Base-by-base conservation (phyloP, 768 basidiomycete species). In the Mycena galopus region DNA sequence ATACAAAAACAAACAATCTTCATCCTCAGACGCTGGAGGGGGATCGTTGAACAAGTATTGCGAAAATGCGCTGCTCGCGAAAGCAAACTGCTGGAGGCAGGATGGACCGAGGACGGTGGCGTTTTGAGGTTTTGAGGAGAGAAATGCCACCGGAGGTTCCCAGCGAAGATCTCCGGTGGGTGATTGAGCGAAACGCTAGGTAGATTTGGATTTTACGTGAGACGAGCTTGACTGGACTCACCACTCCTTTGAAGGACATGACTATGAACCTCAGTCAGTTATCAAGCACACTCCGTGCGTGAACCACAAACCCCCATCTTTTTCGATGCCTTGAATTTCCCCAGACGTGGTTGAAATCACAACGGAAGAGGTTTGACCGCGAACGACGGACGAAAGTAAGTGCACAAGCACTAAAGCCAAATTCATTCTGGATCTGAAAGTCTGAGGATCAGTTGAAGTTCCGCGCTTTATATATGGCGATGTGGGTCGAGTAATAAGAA, bases 31-130 rank as follows among this genome's bases (percentile, higher is more conserved):
- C 4, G 62, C 62, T 11, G 72, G 66, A 57, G 66, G 72, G 8
- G 72, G 72, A 29, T 69, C 35, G n/a, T 73, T 73, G 63, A 69
- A 73, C 30, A 73, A 11, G 25, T 32, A 64, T 32, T 69, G 56
- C 21, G 37, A 55, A 19, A 70, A 39, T 27, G 39, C 68, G 37
- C 61, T 16, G n/a, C 21, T 47, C 9, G 60, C 47, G n/a, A 65
- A 62, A 16, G 63, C 25, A 57, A 73, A 69, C 30, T 73, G 72
- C 59, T 73, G 72, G 3, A 73, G 11, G 63, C 72, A 73, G 3
- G 68, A 30, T 30, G 72, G 72, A 58, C 27, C 57, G 19, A 73
- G 47, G 23, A 39, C 32, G 11, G 72, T 73, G 39, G 68, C 58
- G 39, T 65, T 73, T 25, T 69, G 67, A 25, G 62, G 1, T 4